A percentile compares a stretch with the other conserved stretches of the same genome.
These are phyloP conservation scores for Bipolaris victoriae DNA, from an alignment of 2,329 filamentous ascomycete species.

Conservation along the genomic window DNA sequence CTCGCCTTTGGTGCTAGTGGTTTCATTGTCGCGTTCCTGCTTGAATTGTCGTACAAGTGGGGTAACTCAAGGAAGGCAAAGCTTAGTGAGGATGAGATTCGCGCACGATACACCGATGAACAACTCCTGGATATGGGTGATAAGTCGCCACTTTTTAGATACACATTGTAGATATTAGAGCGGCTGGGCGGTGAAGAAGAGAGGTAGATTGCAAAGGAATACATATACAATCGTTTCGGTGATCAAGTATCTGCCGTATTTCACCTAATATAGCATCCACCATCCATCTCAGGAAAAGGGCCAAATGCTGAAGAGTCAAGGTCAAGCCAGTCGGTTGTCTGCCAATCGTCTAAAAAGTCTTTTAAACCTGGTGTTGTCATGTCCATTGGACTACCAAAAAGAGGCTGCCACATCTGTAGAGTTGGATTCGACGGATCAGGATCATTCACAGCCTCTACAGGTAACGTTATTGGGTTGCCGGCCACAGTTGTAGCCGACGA, in stretches of 20 bases:
- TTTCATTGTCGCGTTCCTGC: conserved; percentile 30
- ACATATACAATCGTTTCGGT: neutral
- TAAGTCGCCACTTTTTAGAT: conserved; percentile 50
- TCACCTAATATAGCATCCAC: conserved; percentile 15
- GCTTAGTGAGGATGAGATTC: conserved; percentile 45
- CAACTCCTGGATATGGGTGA: conserved; percentile 50
- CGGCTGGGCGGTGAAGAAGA: neutral
- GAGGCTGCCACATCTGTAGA: conserved; percentile 24
- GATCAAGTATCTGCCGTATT: neutral
- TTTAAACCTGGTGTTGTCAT: conserved; percentile 17
- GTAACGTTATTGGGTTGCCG: neutral
- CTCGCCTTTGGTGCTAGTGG: conserved; percentile 17
- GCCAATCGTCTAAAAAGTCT: conserved; percentile 40
- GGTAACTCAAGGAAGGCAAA: conserved; percentile 36
- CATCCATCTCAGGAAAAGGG: conserved; percentile 16
- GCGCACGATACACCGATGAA: conserved; percentile 45
- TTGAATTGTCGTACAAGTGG: conserved; percentile 25
- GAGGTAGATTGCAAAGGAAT: neutral
- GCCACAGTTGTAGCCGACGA: neutral
- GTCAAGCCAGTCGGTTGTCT: conserved; percentile 45
- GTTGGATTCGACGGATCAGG: neutral
- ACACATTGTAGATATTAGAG: conserved; percentile 24
- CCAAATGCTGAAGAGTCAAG: conserved; percentile 43
- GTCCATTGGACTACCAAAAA: conserved; percentile 33
- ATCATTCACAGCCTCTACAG: neutral